phyloP scores from a whole-genome alignment of 1,284 basidiomycete genomes.

The Neolentinus lepideus region DNA sequence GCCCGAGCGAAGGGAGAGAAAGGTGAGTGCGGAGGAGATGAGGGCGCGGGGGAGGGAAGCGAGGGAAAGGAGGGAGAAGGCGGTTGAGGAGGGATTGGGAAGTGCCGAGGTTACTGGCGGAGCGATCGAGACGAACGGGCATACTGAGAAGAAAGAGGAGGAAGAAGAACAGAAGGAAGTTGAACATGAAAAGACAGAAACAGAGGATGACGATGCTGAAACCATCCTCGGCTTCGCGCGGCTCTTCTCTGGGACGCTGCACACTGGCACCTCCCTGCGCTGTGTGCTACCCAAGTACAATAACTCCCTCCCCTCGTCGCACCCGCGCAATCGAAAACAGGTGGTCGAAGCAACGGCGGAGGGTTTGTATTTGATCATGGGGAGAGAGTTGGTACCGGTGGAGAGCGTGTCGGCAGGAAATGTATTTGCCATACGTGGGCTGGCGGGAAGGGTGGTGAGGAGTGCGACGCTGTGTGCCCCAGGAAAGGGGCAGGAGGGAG shows the following conservation, averaged over 20 bases:
- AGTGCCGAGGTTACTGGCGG: slow-evolving; percentile 13
- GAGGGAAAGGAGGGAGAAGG: slow-evolving; percentile 40
- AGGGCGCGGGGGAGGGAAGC: slow-evolving; percentile 59
- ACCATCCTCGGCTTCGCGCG: slow-evolving; percentile 88
- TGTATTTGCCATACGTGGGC: slow-evolving; percentile 88
- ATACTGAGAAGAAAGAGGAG: slow-evolving; percentile 17
- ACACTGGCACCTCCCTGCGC: slow-evolving; percentile 57
- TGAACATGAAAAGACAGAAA: slow-evolving; percentile 9
- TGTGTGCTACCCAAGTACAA: slow-evolving; percentile 91
- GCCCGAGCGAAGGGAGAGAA: slow-evolving; percentile 78
- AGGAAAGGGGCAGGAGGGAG: slow-evolving; percentile 23
- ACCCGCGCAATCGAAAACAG: slow-evolving; percentile 70
- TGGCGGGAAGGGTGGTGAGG: slow-evolving; percentile 87
- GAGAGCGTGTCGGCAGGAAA: slow-evolving; percentile 89
- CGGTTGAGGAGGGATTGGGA: slow-evolving; percentile 24
- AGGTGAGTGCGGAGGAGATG: slow-evolving; percentile 85
- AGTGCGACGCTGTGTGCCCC: slow-evolving; percentile 88
- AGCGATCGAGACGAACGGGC: slow-evolving; percentile 13
- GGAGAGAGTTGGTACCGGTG: slow-evolving; percentile 84
- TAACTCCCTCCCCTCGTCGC: slow-evolving; percentile 51
- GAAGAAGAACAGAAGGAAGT: not conserved
- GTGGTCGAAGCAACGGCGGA: slow-evolving; percentile 59
- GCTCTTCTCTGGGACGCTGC: slow-evolving; percentile 86
- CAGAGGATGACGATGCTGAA: slow-evolving; percentile 42
- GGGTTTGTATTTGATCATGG: slow-evolving; percentile 97